Conservation (phyloP, 352 stramenopile species). For the Phytophthora foliorum region DNA sequence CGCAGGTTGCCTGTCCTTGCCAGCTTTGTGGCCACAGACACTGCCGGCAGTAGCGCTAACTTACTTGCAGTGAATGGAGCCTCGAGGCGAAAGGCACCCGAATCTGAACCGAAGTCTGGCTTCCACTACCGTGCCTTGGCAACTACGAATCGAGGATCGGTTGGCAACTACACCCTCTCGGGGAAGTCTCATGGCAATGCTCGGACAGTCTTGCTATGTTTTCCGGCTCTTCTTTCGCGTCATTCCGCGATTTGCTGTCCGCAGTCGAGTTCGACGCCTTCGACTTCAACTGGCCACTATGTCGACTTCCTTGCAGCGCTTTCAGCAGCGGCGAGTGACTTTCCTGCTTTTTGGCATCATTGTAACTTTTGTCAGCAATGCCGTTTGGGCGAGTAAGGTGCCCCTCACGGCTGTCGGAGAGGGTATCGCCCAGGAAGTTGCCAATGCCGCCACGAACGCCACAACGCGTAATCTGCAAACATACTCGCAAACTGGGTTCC, state of each 20-base stretch:
- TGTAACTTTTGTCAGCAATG: constrained; percentile 14
- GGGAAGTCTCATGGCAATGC: neutral
- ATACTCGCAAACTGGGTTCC: constrained; percentile 29
- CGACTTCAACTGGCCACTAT: constrained; percentile 25
- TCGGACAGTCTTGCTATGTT: neutral
- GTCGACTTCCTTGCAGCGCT: constrained; percentile 17
- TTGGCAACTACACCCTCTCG: neutral
- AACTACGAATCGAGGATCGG: constrained; percentile 2
- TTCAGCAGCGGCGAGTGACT: constrained; percentile 6
- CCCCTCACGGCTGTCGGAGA: constrained; percentile 6
- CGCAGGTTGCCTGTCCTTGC: constrained; percentile 12
- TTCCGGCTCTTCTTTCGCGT: constrained; percentile 13
- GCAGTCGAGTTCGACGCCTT: constrained; percentile 4
- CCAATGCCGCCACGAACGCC: neutral
- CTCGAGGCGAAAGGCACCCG: neutral
- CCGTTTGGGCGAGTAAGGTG: neutral
- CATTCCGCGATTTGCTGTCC: constrained; percentile 35
- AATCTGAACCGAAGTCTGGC: constrained; percentile 29
- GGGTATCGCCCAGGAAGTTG: neutral
- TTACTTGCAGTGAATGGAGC: constrained; percentile 14
- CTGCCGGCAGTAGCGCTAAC: constrained; percentile 11
- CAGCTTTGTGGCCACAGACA: constrained; percentile 20
- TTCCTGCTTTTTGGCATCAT: constrained; percentile 23
- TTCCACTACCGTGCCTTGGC: neutral
- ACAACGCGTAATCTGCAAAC: constrained; percentile 31